These are phyloP conservation scores for Naganishia sp. DNA, from an alignment of 1,284 basidiomycete species.

Conservation along the genomic window DNA sequence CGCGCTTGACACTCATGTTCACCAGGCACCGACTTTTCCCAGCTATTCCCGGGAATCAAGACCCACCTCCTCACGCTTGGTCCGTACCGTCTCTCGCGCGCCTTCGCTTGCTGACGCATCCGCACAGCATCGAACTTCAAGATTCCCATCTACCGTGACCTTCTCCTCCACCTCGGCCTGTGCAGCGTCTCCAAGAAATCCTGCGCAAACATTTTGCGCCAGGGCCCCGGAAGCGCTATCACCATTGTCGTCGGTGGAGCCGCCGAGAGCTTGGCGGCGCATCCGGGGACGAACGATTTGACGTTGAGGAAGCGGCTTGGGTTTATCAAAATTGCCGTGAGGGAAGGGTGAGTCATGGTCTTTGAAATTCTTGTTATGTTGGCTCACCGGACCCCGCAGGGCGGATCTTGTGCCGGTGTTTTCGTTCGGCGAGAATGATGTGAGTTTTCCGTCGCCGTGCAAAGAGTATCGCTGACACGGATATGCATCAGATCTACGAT, in stretches of 20 bases:
- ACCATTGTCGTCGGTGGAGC: conserved; percentile 97
- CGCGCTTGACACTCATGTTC: neutral
- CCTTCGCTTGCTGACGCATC: neutral
- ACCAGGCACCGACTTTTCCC: conserved; percentile 85
- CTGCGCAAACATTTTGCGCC: conserved; percentile 82
- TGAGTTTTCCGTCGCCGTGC: conserved; percentile 54
- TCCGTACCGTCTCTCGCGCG: conserved; percentile 30
- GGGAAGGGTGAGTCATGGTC: conserved; percentile 68
- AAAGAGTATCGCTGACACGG: conserved; percentile 13
- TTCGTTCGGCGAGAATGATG: conserved; percentile 97
- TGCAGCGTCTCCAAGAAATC: conserved; percentile 88
- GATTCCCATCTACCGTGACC: conserved; percentile 90
- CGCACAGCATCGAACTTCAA: conserved; percentile 72
- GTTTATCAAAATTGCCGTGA: conserved; percentile 96
- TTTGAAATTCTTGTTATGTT: conserved; percentile 20
- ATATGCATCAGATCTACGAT: conserved; percentile 72
- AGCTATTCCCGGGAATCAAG: conserved; percentile 83
- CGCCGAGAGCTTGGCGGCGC: conserved; percentile 87
- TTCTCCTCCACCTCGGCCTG: conserved; percentile 80
- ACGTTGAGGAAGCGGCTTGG: conserved; percentile 81
- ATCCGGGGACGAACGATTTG: conserved; percentile 86
- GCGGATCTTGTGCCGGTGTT: conserved; percentile 93
- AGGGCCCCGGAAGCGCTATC: conserved; percentile 70
- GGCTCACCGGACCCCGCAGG: conserved; percentile 52
- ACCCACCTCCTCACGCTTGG: conserved; percentile 88